A percentile compares a stretch with the other conserved stretches of the same genome.
These are phyloP conservation scores for Paecilomyces niveus DNA, from an alignment of 2,329 filamentous ascomycete genomes.

Conservation along the genomic window DNA sequence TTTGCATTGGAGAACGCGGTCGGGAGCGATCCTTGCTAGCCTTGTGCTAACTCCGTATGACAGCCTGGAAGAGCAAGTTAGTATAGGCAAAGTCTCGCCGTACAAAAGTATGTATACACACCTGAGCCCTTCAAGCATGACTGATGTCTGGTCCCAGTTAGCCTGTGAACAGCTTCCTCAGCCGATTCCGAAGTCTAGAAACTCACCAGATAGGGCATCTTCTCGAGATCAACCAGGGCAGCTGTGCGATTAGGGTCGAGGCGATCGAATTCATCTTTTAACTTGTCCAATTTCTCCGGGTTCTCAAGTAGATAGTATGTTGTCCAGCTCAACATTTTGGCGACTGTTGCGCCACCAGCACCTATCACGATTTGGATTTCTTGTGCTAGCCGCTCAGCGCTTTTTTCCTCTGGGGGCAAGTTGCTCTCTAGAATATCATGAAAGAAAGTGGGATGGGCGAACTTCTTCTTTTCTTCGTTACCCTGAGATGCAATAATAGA, in stretches of 20 bases:
- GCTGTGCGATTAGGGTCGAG: slow-evolving; percentile 7
- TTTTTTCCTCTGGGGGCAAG: slow-evolving; percentile 27
- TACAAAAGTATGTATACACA: slow-evolving; percentile 3
- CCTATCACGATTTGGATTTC: slow-evolving; percentile 22
- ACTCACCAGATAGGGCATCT: slow-evolving; percentile 21
- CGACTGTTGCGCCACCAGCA: slow-evolving; percentile 28
- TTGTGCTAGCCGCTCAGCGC: slow-evolving; percentile 20
- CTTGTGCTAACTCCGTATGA: slow-evolving; percentile 22
- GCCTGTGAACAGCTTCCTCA: background rate
- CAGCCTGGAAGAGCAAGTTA: slow-evolving; percentile 6
- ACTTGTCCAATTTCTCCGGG: slow-evolving; percentile 8
- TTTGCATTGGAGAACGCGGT: slow-evolving; percentile 6
- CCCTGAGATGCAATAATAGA: slow-evolving; percentile 7
- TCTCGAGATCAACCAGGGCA: slow-evolving; percentile 18
- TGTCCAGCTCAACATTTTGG: slow-evolving; percentile 15
- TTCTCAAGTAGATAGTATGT: slow-evolving; percentile 15
- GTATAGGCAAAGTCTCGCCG: background rate
- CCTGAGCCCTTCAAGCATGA: slow-evolving; percentile 23
- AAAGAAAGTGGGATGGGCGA: slow-evolving; percentile 17
- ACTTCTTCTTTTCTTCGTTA: background rate
- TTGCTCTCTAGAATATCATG: slow-evolving; percentile 20
- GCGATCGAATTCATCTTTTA: slow-evolving; percentile 12
- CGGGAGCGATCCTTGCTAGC: slow-evolving; percentile 9
- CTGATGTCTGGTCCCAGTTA: slow-evolving; percentile 11
- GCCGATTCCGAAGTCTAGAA: background rate